phyloP scores from a whole-genome alignment of 2,329 filamentous ascomycete species.

The Nannizzia gypsea region DNA sequence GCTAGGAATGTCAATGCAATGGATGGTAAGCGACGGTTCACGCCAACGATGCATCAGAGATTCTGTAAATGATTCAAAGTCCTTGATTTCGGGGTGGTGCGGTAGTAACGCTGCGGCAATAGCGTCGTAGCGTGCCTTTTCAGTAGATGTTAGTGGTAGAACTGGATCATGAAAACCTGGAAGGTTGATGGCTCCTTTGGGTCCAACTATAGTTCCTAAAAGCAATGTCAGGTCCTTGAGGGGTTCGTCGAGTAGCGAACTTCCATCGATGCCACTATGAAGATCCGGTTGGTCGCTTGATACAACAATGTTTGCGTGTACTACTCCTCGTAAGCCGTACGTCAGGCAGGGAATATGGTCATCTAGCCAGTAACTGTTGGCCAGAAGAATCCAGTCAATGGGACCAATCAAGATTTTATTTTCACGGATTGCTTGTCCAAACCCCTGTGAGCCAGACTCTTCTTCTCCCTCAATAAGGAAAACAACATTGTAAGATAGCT shows the following conservation, averaged over 20 bases:
- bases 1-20: conserved; percentile 83
- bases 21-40: conserved; percentile 86
- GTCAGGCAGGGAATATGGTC: conserved; percentile 92
- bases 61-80: conserved; percentile 60
- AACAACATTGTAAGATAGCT: conserved; percentile 73
- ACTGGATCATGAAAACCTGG: conserved; percentile 84
- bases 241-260: conserved; percentile 71
- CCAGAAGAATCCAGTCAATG: conserved; percentile 86
- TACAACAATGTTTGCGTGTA: conserved; percentile 83
- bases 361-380: conserved; percentile 98
- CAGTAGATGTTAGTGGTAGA: conserved; percentile 58
- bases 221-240: conserved; percentile 81
- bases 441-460: conserved; percentile 84
- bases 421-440: conserved; percentile 66
- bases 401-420: conserved; percentile 77
- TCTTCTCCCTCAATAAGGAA: conserved; percentile 80
- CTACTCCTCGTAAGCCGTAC: conserved; percentile 83
- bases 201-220: conserved; percentile 68
- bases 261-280: conserved; percentile 95
- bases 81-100: conserved; percentile 53
- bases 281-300: conserved; percentile 78
- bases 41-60: conserved; percentile 91
- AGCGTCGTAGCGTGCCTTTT: conserved; percentile 70
- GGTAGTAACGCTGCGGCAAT: conserved; percentile 67
- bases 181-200: conserved; percentile 68